phyloP scores from a whole-genome alignment of 257 asterid genomes.

The Lantana camara region DNA sequence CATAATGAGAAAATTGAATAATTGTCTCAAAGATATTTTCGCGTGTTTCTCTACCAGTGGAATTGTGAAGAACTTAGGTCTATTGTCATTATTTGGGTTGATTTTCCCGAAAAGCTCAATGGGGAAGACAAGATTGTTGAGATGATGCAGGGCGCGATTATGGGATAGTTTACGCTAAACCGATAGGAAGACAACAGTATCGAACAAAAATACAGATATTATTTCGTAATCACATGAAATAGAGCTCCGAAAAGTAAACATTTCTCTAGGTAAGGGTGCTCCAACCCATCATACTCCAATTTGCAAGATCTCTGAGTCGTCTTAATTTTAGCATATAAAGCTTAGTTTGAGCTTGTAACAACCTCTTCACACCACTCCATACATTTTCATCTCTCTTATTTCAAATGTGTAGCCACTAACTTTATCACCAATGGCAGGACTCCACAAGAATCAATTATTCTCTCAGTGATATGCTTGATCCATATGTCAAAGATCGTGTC shows the following conservation, averaged over 20 bases:
- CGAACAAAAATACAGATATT: conserved; percentile 11
- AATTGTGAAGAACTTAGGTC: background rate
- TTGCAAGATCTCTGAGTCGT: background rate
- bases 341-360: background rate
- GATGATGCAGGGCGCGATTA: conserved; percentile 25
- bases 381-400: conserved; percentile 9
- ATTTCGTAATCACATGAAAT: conserved; percentile 21
- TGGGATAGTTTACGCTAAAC: conserved; percentile 9
- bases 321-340: too few species aligned
- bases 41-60: background rate
- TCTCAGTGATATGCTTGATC: background rate
- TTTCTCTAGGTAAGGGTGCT: background rate
- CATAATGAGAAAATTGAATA: conserved; percentile 19
- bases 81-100: conserved; percentile 15
- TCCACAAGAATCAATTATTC: conserved; percentile 23
- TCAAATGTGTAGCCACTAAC: conserved; percentile 21
- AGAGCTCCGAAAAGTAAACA: background rate
- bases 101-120: background rate
- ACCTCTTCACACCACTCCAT: background rate
- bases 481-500: background rate
- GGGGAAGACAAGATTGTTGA: background rate
- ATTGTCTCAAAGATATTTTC: conserved; percentile 4
- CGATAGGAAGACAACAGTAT: background rate
- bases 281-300: background rate
- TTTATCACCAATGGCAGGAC: conserved; percentile 29